phyloP scores from a whole-genome alignment of 106 monocot genomes.

The Dactylorhiza incarnata region DNA sequence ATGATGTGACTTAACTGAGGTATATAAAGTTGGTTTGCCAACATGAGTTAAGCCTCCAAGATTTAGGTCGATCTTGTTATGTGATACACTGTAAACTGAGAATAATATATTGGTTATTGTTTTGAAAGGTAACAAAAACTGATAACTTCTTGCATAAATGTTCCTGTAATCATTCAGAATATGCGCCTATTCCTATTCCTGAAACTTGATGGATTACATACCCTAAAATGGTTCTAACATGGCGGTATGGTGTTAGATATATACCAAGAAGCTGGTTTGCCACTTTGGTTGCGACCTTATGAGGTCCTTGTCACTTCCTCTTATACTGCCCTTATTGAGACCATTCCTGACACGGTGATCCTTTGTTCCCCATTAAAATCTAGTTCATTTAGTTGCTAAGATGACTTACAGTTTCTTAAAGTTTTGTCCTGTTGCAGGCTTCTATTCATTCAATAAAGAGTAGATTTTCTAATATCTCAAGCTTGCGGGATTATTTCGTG shows the following conservation, averaged over 20 bases:
- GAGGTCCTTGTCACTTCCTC: conserved; percentile 98
- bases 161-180: not conserved
- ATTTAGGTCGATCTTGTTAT: not conserved
- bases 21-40: not conserved
- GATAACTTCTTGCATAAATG: not conserved
- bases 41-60: not conserved
- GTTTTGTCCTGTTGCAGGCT: conserved; percentile 42
- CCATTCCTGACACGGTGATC: conserved; percentile 94
- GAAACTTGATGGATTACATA: not conserved
- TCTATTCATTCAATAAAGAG: conserved; percentile 97
- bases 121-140: not conserved
- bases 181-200: not conserved
- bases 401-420: not conserved
- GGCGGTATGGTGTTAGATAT: conserved; percentile 54
- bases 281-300: conserved; percentile 98
- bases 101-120: not conserved
- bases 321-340: conserved; percentile 98
- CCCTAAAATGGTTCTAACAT: not conserved
- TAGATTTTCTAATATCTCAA: conserved; percentile 81
- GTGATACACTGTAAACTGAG: not conserved
- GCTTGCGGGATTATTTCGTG: conserved; percentile 83
- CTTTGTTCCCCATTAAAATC: not conserved
- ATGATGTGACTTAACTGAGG: not conserved
- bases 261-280: conserved; percentile 98
- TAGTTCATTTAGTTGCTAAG: not conserved